Percentiles rank a stretch among this genome's conserved stretches.
These are phyloP conservation scores for Dictyostelium firmibasis DNA, from an alignment of 78 protist genomes.

Conservation along the genomic window DNA sequence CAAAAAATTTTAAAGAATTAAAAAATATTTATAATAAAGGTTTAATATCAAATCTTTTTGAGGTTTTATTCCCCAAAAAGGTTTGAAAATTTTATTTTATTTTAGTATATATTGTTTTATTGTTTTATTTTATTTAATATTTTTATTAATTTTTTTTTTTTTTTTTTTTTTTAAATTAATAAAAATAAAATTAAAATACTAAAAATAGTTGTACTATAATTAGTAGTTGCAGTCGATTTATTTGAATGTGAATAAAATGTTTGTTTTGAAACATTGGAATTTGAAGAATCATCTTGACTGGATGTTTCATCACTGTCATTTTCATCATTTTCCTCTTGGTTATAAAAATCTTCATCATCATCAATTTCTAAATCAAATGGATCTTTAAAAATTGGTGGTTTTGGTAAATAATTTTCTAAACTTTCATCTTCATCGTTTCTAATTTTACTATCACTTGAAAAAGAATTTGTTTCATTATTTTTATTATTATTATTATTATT, in stretches of 20 bases:
- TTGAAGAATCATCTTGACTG: neutral
- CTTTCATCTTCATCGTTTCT: neutral
- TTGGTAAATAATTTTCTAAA: neutral
- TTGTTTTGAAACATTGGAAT: neutral
- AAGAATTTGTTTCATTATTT: neutral
- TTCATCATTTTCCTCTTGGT: neutral
- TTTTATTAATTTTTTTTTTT: too few species aligned
- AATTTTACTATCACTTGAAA: neutral
- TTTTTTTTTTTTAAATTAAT: neutral
- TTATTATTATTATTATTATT: neutral
- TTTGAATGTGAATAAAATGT: neutral
- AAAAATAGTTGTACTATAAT: neutral
- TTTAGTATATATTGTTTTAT: too few species aligned
- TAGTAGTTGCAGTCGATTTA: neutral
- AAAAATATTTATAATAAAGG: conserved; percentile 43
- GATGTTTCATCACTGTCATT: neutral
- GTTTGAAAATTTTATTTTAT: neutral
- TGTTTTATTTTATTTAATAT: neutral
- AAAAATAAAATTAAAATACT: neutral
- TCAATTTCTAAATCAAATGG: neutral
- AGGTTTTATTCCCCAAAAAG: conserved; percentile 19
- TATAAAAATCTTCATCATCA: neutral
- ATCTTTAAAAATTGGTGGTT: neutral
- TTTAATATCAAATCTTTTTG: neutral
- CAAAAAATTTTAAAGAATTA: conserved; percentile 25